phyloP scores from a whole-genome alignment of 2,329 filamentous ascomycete genomes.

The Fusarium oxysporum region DNA sequence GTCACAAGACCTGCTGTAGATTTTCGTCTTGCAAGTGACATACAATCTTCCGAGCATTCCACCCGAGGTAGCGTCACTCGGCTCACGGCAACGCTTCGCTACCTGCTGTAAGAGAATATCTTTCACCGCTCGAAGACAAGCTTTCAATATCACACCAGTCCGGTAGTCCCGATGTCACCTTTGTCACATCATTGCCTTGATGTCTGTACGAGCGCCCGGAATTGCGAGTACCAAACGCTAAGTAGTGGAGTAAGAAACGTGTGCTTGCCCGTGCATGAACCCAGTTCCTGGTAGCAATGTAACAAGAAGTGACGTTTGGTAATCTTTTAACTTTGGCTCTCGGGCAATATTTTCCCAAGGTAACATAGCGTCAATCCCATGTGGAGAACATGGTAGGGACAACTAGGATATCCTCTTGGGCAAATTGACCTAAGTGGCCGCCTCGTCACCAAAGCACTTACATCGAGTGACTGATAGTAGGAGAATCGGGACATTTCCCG shows the following conservation, averaged over 20 bases:
- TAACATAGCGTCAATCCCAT: background rate
- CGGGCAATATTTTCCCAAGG: background rate
- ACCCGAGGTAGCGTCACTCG: background rate
- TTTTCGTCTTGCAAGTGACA: too few relatives aligned
- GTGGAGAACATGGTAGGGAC: background rate
- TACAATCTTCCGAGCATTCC: background rate
- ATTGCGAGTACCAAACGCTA: background rate
- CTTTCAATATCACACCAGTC: too few relatives aligned
- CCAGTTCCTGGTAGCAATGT: background rate
- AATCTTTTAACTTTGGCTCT: background rate
- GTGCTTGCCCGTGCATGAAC: background rate
- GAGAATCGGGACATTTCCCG: background rate
- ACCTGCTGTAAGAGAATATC: fast-evolving
- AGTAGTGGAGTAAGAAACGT: background rate
- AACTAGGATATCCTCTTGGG: too few relatives aligned
- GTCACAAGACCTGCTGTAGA: background rate
- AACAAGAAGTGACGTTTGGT: background rate
- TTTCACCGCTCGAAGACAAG: background rate
- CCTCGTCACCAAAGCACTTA: too few relatives aligned
- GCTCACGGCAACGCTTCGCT: background rate
- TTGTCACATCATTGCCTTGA: background rate
- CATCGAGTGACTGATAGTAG: background rate
- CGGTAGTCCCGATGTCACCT: background rate
- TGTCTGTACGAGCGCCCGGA: background rate
- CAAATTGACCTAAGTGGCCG: too few relatives aligned